phyloP scores from a whole-genome alignment of 78 protist species.

The Guillardia theta region DNA sequence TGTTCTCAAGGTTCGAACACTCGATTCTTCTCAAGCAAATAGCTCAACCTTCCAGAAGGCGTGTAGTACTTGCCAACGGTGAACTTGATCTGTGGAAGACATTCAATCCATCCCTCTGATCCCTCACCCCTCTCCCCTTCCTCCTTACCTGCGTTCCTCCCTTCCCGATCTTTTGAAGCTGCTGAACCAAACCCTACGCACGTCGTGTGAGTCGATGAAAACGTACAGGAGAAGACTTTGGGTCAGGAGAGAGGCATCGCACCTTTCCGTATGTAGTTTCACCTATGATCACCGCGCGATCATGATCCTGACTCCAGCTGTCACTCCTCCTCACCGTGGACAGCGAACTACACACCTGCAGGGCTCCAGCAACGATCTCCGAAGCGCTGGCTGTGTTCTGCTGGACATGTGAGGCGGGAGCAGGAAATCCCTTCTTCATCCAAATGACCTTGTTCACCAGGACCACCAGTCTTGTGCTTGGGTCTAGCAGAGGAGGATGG shows the following conservation, averaged over 20 bases:
- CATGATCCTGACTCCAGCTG: conserved; percentile 20
- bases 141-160: background rate
- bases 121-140: too few relatives aligned
- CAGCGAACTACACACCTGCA: background rate
- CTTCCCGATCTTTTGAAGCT: background rate
- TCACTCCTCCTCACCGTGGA: background rate
- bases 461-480: background rate
- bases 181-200: conserved; percentile 43
- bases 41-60: too few relatives aligned
- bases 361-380: conserved; percentile 46
- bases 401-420: too few relatives aligned
- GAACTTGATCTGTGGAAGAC: background rate
- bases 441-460: too few relatives aligned
- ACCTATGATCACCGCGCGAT: conserved; percentile 44
- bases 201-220: too few relatives aligned
- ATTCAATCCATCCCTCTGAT: too few relatives aligned
- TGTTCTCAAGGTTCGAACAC: too few relatives aligned
- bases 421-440: too few relatives aligned
- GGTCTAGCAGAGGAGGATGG: background rate
- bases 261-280: conserved; percentile 16
- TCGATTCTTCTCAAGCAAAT: too few relatives aligned
- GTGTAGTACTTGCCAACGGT: conserved; percentile 47
- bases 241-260: too few relatives aligned
- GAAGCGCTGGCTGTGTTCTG: conserved; percentile 5
- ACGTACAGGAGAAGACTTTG: too few relatives aligned